phyloP scores from a whole-genome alignment of 345 rosid species.

The Gossypium turneri region DNA sequence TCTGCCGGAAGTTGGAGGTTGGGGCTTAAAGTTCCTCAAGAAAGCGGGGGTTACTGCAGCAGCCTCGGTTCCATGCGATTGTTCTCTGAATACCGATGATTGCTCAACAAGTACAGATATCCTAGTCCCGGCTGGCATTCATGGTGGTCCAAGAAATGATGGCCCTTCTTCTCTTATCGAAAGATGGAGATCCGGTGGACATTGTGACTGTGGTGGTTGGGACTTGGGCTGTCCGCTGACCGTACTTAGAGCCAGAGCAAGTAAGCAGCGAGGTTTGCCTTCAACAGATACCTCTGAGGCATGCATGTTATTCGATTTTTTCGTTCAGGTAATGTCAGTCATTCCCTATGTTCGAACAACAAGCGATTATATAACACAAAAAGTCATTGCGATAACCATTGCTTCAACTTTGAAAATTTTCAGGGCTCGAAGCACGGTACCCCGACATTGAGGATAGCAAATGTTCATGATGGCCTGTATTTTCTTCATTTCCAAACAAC shows the following conservation, averaged over 20 bases:
- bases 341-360: neutral
- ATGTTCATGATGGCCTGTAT: conserved; percentile 64
- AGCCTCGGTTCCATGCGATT: conserved; percentile 24
- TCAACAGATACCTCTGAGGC: conserved; percentile 30
- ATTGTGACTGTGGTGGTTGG: conserved; percentile 98
- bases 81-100: conserved; percentile 21
- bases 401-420: conserved; percentile 23
- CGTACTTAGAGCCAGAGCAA: conserved; percentile 42
- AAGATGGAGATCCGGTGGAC: conserved; percentile 89
- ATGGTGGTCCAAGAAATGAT: conserved; percentile 73
- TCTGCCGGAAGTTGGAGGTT: conserved; percentile 60
- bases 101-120: conserved; percentile 59
- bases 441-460: conserved; percentile 67
- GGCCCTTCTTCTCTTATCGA: conserved; percentile 74
- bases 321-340: conserved; percentile 44
- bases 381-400: conserved; percentile 10
- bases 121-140: conserved; percentile 78
- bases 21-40: conserved; percentile 92
- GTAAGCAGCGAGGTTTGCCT: conserved; percentile 29
- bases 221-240: conserved; percentile 81
- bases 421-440: conserved; percentile 54
- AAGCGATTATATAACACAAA: neutral
- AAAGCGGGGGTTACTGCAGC: conserved; percentile 28
- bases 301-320: conserved; percentile 63
- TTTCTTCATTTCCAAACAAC: conserved; percentile 59